These are phyloP conservation scores for Oryza longistaminata DNA, from an alignment of 176 grass and related monocot species.

Conservation along the genomic window DNA sequence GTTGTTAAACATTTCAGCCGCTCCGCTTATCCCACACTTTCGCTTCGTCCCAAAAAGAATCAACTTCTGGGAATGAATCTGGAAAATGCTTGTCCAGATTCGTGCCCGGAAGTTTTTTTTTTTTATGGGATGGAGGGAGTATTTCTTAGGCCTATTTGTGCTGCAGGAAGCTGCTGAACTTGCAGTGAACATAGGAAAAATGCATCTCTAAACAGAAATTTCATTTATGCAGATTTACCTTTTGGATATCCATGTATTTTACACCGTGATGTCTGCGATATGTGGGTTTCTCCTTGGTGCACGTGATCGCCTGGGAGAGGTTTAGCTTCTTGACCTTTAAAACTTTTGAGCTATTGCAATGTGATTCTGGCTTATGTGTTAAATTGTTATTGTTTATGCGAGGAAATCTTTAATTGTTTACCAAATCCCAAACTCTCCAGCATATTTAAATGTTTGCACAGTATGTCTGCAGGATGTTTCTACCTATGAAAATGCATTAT, in stretches of 20 bases:
- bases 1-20: background rate
- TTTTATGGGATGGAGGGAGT: background rate
- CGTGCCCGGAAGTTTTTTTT: too few species aligned
- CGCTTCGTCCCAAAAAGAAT: too few species aligned
- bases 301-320: conserved; percentile 86
- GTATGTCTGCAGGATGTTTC: background rate
- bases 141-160: conserved; percentile 18
- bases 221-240: conserved; percentile 81
- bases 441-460: background rate
- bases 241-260: conserved; percentile 92
- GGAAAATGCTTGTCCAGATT: too few species aligned
- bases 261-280: conserved; percentile 81
- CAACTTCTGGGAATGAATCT: too few species aligned
- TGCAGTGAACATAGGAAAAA: conserved; percentile 17
- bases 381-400: conserved; percentile 4
- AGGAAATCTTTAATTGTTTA: background rate
- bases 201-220: conserved; percentile 8
- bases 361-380: background rate
- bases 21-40: background rate
- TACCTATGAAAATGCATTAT: conserved; percentile 9
- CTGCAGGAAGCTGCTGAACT: background rate
- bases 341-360: conserved; percentile 2
- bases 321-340: conserved; percentile 43
- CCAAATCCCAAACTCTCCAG: background rate
- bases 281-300: conserved; percentile 92